Evolutionary conservation across 495 filamentous ascomycete species (phyloP).

Genomic region (Neurospora tetrasperma): DNA sequence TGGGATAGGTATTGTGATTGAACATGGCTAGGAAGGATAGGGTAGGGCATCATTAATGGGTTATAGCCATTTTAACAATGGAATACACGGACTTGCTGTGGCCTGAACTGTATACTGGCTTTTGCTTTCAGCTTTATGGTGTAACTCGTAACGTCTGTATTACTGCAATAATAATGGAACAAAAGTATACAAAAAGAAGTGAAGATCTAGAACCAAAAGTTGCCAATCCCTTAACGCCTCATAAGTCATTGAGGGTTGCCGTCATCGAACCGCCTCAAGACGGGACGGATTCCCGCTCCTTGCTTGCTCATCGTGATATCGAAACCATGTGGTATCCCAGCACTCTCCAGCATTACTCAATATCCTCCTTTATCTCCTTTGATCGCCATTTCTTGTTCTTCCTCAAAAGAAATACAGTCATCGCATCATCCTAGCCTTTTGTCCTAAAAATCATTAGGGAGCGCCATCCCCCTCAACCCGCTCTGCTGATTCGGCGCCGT

Average conservation of each 20-base stretch:
- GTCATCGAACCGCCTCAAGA: neutral
- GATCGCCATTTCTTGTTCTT: neutral
- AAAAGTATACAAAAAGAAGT: neutral
- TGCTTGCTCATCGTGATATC: neutral
- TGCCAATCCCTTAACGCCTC: neutral
- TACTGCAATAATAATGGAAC: neutral
- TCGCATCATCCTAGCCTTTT: neutral
- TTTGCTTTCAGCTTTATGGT: neutral
- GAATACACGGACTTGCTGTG: neutral
- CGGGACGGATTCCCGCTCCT: neutral
- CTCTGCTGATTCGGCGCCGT: neutral
- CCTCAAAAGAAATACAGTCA: neutral
- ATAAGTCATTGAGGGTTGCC: neutral
- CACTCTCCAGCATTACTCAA: neutral
- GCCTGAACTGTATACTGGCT: neutral
- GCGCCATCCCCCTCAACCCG: neutral
- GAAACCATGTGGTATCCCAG: neutral
- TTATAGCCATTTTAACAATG: neutral
- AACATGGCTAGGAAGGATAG: neutral
- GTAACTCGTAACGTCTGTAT: neutral
- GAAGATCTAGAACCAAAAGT: neutral
- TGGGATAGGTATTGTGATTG: neutral
- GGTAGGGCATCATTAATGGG: neutral
- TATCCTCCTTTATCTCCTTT: neutral
- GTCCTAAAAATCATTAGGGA: neutral